phyloP scores from a whole-genome alignment of 2,329 filamentous ascomycete species.

The Penicillium sp. region DNA sequence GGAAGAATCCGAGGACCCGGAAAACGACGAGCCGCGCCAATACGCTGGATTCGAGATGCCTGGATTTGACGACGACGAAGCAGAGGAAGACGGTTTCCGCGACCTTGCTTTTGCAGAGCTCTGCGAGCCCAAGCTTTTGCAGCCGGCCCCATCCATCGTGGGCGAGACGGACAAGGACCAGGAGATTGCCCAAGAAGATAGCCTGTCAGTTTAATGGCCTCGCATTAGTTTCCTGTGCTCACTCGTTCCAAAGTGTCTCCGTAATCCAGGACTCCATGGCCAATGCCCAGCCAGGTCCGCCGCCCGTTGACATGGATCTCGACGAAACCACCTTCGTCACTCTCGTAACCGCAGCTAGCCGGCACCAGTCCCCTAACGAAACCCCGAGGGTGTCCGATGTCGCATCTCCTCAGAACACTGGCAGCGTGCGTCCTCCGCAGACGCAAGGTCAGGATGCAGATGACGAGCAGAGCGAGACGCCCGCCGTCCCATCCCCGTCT shows the following conservation, averaged over 20 bases:
- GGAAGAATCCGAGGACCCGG: conserved; percentile 52
- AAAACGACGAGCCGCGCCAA: conserved; percentile 62
- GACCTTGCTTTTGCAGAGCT: conserved; percentile 57
- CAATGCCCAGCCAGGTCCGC: conserved; percentile 9
- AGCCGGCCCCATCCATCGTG: conserved; percentile 31
- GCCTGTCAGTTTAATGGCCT: conserved; percentile 38
- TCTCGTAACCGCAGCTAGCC: conserved; percentile 14
- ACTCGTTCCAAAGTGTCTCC: conserved; percentile 27
- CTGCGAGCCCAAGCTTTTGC: conserved; percentile 61
- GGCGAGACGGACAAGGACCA: conserved; percentile 14
- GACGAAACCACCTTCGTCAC: conserved; percentile 21
- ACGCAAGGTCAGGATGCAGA: conserved; percentile 10
- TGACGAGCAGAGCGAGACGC: conserved; percentile 13
- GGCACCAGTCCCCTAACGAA: conserved; percentile 4
- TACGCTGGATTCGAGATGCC: conserved; percentile 76
- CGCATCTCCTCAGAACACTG: conserved; percentile 10
- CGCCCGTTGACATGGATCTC: conserved; percentile 13
- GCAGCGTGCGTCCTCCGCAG: conserved; percentile 2
- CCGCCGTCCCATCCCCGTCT: conserved; percentile 17
- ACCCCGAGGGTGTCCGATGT: conserved; percentile 12
- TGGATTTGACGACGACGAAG: conserved; percentile 53
- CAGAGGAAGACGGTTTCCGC: conserved; percentile 56
- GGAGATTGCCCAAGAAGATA: conserved; percentile 28
- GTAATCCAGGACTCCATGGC: conserved; percentile 25
- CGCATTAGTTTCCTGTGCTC: conserved; percentile 24